Evolutionary conservation across 2,329 filamentous ascomycete genomes (phyloP), one percentile per base, ranked within the genome.

Genomic region (Chaetomium sp.): DNA sequence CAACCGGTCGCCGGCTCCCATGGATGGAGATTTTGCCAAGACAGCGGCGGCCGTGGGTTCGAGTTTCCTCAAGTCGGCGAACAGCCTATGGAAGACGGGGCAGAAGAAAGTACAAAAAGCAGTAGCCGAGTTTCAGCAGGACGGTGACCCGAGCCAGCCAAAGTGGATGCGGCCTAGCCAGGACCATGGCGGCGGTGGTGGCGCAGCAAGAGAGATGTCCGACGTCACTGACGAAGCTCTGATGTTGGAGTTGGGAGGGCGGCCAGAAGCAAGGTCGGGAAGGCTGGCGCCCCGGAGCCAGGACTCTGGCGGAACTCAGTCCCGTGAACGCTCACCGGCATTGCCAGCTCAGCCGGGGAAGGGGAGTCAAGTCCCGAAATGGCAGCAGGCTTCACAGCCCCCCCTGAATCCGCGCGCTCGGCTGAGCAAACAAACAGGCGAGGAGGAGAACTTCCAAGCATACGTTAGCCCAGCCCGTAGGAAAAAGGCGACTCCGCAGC

Each of bases 101-200:
- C 92, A 93, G 74, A 99, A 97, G 78, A 93, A 92, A 75, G 86
- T 98, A 64, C 92, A 96, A 72, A 92, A 95, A 76, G 94, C 92
- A 4, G 91, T 98, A 38, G 88, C 93, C 9, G 95, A 99, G 19
- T 90, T 98, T 65, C 86, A 90, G 69, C 82, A 86, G 68, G 83
- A 84, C 50, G 89, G 88, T 29, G 93, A 97, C 73, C 83, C 90
- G 2, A 91, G 76, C 72, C 91, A 97, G 74, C 95, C 95, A 0
- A 95, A 92, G 74, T 99, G 95, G 95, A 97, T 99, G 94, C 88
- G 90, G 71, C 90, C 87, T 3, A 83, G 85, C 51, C 78, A 81
- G 62, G 80, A 82, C 9, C 62, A 27, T 2, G 78, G 76, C 42
- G 69, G 69, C 25, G 35, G 77, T 73, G 70, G 73, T 71, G 51